Conservation (phyloP, 2,329 filamentous ascomycete genomes). For the Neobulgaria alba region DNA sequence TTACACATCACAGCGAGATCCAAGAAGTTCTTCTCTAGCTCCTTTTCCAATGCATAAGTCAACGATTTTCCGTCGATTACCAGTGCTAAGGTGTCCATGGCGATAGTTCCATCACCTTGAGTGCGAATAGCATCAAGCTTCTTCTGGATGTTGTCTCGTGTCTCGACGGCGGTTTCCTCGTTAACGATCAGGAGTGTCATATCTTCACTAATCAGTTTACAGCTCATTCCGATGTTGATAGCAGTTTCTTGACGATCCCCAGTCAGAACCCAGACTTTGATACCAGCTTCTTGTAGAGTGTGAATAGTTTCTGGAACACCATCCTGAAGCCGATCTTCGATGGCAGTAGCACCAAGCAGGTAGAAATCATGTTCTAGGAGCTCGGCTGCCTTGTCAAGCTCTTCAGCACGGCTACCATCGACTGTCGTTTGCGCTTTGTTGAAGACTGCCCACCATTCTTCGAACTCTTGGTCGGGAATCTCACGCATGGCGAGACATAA, state of each 20-base stretch:
- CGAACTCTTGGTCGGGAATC: slow-evolving; percentile 79
- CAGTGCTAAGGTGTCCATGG: slow-evolving; percentile 79
- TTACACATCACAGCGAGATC: slow-evolving; percentile 94
- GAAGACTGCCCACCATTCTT: slow-evolving; percentile 78
- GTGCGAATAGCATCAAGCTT: slow-evolving; percentile 85
- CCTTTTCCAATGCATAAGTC: slow-evolving; percentile 85
- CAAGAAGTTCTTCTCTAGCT: slow-evolving; percentile 86
- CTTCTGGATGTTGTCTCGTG: slow-evolving; percentile 82
- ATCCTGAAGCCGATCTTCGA: slow-evolving; percentile 94
- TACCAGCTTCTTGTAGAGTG: slow-evolving; percentile 89
- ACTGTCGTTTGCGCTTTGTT: slow-evolving; percentile 86
- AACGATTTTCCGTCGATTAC: slow-evolving; percentile 95
- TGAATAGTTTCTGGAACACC: slow-evolving; percentile 97
- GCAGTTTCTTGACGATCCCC: slow-evolving; percentile 97
- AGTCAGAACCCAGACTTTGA: slow-evolving; percentile 98
- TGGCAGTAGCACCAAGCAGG: slow-evolving; percentile 88
- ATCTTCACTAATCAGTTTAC: slow-evolving; percentile 95
- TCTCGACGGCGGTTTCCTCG: slow-evolving; percentile 71
- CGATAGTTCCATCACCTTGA: slow-evolving; percentile 67
- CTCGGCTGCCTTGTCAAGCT: slow-evolving; percentile 94
- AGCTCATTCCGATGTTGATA: slow-evolving; percentile 99
- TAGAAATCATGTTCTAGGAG: slow-evolving; percentile 89
- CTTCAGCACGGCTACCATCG: slow-evolving; percentile 83
- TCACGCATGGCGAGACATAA: slow-evolving; percentile 93
- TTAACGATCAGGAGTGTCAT: slow-evolving; percentile 98